These are phyloP conservation scores for Alternaria rosae DNA, from an alignment of 2,329 filamentous ascomycete genomes.

Conservation along the genomic window DNA sequence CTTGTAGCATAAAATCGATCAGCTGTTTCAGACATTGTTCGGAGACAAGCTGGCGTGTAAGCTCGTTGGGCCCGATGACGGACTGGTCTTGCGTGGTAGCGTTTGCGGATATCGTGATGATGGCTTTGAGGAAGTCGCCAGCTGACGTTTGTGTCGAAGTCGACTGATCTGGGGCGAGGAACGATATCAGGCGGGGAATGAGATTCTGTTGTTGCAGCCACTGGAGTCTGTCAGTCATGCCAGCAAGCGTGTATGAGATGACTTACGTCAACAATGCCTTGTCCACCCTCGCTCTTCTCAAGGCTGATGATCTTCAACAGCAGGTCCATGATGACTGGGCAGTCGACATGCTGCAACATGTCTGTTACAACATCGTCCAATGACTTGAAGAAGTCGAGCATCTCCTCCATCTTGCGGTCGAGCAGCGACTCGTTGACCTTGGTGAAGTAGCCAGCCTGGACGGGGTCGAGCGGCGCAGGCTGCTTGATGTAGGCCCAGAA, in stretches of 20 bases:
- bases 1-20: constrained; percentile 90
- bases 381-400: constrained; percentile 88
- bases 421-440: constrained; percentile 98
- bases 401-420: constrained; percentile 97
- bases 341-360: constrained; percentile 93
- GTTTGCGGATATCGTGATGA: constrained; percentile 98
- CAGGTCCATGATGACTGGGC: constrained; percentile 97
- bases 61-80: constrained; percentile 97
- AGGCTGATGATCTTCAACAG: constrained; percentile 95
- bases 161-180: constrained; percentile 82
- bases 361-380: constrained; percentile 82
- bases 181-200: constrained; percentile 85
- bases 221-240: constrained; percentile 54
- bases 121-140: constrained; percentile 96
- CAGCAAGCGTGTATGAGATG: background rate
- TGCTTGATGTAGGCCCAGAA: constrained; percentile 93
- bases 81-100: constrained; percentile 97
- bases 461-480: constrained; percentile 84
- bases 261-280: constrained; percentile 90
- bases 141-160: constrained; percentile 95
- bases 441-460: constrained; percentile 97
- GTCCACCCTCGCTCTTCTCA: constrained; percentile 88
- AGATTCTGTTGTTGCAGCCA: constrained; percentile 92
- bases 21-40: constrained; percentile 81
- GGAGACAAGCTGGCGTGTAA: constrained; percentile 94